A percentile compares a stretch with the other conserved stretches of the same genome.
Evolutionary conservation across 768 basidiomycete genomes (phyloP).

Genomic region (Lentinula lateritia): DNA sequence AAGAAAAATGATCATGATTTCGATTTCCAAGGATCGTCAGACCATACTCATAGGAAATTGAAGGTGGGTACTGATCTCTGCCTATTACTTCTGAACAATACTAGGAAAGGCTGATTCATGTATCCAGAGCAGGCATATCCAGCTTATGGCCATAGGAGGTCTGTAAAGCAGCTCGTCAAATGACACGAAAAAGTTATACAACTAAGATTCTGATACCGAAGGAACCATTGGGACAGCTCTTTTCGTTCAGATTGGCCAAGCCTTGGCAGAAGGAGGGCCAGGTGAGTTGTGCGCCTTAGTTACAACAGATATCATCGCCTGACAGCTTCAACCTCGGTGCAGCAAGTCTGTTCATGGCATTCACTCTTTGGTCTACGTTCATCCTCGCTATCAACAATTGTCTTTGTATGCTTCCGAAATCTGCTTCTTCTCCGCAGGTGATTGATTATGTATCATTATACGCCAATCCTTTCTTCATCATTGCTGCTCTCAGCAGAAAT

Average conservation of each 20-base stretch:
- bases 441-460: not conserved
- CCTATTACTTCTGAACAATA: not conserved
- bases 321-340: conserved; percentile 16
- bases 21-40: conserved; percentile 9
- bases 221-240: conserved; percentile 75
- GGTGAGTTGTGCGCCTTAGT: conserved; percentile 32
- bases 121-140: conserved; percentile 42
- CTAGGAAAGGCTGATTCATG: not conserved
- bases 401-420: conserved; percentile 23
- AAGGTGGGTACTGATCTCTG: conserved; percentile 21
- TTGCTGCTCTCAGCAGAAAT: conserved; percentile 57
- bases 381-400: conserved; percentile 46
- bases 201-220: conserved; percentile 7
- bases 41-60: conserved; percentile 33
- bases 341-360: conserved; percentile 47
- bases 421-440: too few relatives aligned
- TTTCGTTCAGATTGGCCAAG: conserved; percentile 66
- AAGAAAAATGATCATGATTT: not conserved
- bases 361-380: conserved; percentile 43
- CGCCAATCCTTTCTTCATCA: not conserved
- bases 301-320: conserved; percentile 10
- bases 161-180: conserved; percentile 1
- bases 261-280: conserved; percentile 59
- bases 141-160: conserved; percentile 49
- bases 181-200: too few relatives aligned